Evolutionary conservation across 2,329 filamentous ascomycete species (phyloP).

Genomic region (Cercospora beticola): DNA sequence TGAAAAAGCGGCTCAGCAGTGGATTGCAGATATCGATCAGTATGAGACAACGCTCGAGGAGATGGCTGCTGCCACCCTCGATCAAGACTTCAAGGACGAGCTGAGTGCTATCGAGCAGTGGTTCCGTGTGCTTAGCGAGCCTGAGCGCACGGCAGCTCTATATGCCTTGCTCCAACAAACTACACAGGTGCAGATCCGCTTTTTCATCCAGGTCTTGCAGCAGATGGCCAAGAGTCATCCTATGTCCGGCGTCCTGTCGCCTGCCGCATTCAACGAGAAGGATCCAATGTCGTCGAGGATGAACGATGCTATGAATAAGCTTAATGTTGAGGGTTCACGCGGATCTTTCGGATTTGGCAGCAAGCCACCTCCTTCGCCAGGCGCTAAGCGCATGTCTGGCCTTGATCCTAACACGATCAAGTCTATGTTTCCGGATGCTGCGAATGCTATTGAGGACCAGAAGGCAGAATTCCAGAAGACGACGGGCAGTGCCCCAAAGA

Average conservation of each 20-base stretch:
- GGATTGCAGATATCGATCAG: constrained; percentile 98
- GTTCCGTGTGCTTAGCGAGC: constrained; percentile 96
- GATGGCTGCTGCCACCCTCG: constrained; percentile 97
- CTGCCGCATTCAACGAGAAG: constrained; percentile 90
- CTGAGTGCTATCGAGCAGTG: constrained; percentile 98
- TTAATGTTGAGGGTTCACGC: constrained; percentile 81
- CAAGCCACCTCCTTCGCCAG: constrained; percentile 73
- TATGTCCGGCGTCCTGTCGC: constrained; percentile 92
- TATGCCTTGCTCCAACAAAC: constrained; percentile 97
- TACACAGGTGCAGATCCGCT: constrained; percentile 96
- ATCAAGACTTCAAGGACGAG: constrained; percentile 99
- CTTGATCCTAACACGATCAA: constrained; percentile 92
- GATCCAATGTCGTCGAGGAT: constrained; percentile 96
- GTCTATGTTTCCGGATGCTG: constrained; percentile 98
- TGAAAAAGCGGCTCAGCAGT: constrained; percentile 94
- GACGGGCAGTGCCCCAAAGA: constrained; percentile 83
- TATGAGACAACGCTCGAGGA: constrained; percentile 98
- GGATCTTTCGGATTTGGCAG: constrained; percentile 69
- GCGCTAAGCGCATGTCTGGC: constrained; percentile 88
- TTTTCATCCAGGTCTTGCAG: constrained; percentile 98
- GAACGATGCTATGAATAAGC: constrained; percentile 93
- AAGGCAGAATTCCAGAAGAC: constrained; percentile 97
- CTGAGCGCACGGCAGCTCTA: constrained; percentile 89
- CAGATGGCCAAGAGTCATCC: constrained; percentile 99
- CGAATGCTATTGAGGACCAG: constrained; percentile 96